Conservation (phyloP, 1,139 yeast genomes). For the Kodamaea anthophila region DNA sequence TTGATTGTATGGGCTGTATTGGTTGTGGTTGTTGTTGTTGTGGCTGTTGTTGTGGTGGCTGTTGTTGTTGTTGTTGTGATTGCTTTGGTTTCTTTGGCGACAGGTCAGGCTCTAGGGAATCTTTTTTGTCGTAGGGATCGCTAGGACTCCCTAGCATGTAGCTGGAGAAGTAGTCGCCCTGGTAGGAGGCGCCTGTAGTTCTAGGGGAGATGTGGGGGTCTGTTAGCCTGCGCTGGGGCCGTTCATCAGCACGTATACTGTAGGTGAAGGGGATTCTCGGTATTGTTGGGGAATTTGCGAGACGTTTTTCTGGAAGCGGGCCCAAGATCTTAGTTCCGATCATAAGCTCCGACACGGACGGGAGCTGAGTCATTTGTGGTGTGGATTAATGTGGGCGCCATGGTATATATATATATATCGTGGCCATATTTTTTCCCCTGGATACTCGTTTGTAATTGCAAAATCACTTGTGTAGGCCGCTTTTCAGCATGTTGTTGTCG, state of each 20-base stretch:
- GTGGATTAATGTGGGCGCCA: constrained; percentile 2
- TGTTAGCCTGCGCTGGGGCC: constrained; percentile 1
- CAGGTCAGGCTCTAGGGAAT: too few species aligned
- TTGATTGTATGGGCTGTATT: too few species aligned
- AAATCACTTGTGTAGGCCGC: constrained; percentile 3
- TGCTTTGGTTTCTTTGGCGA: too few species aligned
- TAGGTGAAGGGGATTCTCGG: constrained; percentile 3
- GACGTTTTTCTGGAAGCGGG: constrained; percentile 1
- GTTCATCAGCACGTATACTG: neutral
- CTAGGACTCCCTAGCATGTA: too few species aligned
- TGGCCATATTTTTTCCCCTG: constrained; percentile 3
- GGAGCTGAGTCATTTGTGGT: constrained; percentile 27
- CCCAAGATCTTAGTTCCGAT: constrained; percentile 11
- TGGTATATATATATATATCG: constrained; percentile 4
- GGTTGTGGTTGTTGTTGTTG: constrained; percentile 1
- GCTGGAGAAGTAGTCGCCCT: too few species aligned
- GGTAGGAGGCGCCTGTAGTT: neutral
- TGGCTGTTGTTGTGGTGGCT: neutral
- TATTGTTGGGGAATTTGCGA: constrained; percentile 3
- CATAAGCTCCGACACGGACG: constrained; percentile 32
- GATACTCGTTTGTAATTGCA: constrained; percentile 6
- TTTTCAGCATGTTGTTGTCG: constrained; percentile 2
- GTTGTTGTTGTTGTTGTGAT: neutral
- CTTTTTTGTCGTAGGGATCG: too few species aligned
- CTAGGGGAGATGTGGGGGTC: constrained; percentile 3